phyloP scores from a whole-genome alignment of 176 grass and related monocot species.

The Hordeum marinum region DNA sequence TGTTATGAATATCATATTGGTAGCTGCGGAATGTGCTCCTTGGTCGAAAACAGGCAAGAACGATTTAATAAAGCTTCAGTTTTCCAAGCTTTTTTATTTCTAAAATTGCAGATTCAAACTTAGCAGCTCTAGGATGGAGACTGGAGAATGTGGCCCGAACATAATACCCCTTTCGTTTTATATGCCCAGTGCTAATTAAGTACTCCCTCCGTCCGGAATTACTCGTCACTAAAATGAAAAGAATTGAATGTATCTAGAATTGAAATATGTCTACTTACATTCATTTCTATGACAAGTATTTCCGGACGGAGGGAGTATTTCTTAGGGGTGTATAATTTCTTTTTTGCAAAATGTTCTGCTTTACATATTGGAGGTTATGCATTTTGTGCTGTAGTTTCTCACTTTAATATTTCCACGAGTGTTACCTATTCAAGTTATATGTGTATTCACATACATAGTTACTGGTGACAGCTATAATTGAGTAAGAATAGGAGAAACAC shows the following conservation, averaged over 20 bases:
- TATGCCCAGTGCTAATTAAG: background rate
- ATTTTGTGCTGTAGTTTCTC: background rate
- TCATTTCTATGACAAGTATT: no score
- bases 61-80: constrained; percentile 2
- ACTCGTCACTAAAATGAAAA: no score
- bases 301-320: no score
- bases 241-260: no score
- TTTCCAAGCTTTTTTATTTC: background rate
- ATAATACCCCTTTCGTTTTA: background rate
- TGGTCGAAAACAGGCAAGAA: constrained; percentile 98
- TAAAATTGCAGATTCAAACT: background rate
- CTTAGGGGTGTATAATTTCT: background rate
- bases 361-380: background rate
- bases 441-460: background rate
- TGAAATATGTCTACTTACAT: no score
- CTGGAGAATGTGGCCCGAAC: background rate
- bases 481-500: background rate
- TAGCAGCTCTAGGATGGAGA: background rate
- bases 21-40: constrained; percentile 86
- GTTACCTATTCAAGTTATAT: background rate
- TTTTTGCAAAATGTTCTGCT: constrained; percentile 3
- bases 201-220: no score
- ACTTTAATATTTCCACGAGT: background rate
- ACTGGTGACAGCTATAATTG: background rate
- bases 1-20: constrained; percentile 78